Evolutionary conservation across 768 basidiomycete species (phyloP), one percentile per base, ranked within the genome.

Genomic region (Chalciporus pseudorubinellus): DNA sequence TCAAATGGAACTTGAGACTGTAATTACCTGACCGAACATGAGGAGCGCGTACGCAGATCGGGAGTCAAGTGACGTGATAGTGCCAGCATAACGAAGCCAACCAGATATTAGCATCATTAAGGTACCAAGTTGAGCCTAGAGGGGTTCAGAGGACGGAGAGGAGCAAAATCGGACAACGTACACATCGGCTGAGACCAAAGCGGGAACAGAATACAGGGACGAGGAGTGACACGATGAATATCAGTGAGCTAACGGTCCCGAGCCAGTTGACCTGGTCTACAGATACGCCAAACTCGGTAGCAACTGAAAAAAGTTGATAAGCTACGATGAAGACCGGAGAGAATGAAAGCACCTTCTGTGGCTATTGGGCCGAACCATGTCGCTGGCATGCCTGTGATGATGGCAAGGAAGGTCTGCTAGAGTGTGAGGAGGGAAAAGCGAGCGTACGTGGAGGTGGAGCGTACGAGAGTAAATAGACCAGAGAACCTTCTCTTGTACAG

Each of bases 301-400:
- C 77, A 59, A 78, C 87, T 90, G 38, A n/a, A 55, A 44, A 22
- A 38, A 19, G 19, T 22, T 14, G 5, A 22, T 9, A 20, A 6
- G 12, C 13, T 52, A 12, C 8, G 16, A 24, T 1, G 13, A 3
- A 2, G 18, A 14, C 1, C 29, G 29, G 10, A n/a, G 18, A 9
- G 14, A 21, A 12, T 6, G 29, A 11, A 53, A 74, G 38, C 43
- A 90, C 89, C 74, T 58, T 83, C 66, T 36, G 82, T 83, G 0
- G 90, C 74, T 48, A 94, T 92, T 3, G 91, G 87, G 4, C 90
- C 89, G 60, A 92, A 93, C 89, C 89, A 93, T 4, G 85, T 77
- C 79, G 82, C 83, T 6, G 77, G 70, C 84, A 88, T 81, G 7
- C 80, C 88, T 2, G 77, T 72, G 12, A 83, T 76, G 38, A 85